Conservation (phyloP, 352 stramenopile genomes). For the Saprolegnia diclina region DNA sequence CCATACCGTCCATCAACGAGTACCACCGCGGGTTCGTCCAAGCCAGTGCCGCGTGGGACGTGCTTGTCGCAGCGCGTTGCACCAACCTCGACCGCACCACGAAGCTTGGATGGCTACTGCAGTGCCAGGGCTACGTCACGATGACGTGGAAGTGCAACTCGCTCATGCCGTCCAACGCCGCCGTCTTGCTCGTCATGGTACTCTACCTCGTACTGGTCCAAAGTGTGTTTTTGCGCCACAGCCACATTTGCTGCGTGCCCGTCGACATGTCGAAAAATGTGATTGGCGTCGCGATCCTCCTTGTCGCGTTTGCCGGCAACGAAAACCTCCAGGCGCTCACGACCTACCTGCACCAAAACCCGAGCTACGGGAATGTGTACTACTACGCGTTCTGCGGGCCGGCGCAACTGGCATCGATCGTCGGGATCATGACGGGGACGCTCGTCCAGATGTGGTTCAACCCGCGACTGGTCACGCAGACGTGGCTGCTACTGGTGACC, state of each 20-base stretch:
- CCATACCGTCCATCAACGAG: conserved; percentile 29
- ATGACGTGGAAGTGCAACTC: conserved; percentile 28
- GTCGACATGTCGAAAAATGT: conserved; percentile 29
- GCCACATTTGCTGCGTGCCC: conserved; percentile 27
- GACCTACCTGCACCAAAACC: conserved; percentile 27
- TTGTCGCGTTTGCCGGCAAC: conserved; percentile 28
- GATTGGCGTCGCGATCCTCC: conserved; percentile 25
- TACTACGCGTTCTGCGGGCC: conserved; percentile 27
- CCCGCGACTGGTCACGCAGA: conserved; percentile 21
- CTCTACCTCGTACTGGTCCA: conserved; percentile 27
- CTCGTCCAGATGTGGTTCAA: conserved; percentile 29
- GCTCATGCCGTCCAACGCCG: conserved; percentile 30
- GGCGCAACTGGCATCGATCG: conserved; percentile 26
- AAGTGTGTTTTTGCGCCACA: conserved; percentile 21
- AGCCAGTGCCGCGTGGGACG: conserved; percentile 29
- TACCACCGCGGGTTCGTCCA: conserved; percentile 31
- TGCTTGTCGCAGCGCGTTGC: conserved; percentile 22
- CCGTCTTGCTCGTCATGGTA: conserved; percentile 27
- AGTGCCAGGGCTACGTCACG: conserved; percentile 26
- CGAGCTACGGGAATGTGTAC: conserved; percentile 4
- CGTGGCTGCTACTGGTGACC: conserved; percentile 25
- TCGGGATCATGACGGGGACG: conserved; percentile 30
- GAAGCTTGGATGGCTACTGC: conserved; percentile 28
- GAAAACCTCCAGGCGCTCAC: conserved; percentile 30
- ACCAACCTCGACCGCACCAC: conserved; percentile 19